phyloP scores from a whole-genome alignment of 1,284 basidiomycete genomes.

The Cystobasidium slooffiae region DNA sequence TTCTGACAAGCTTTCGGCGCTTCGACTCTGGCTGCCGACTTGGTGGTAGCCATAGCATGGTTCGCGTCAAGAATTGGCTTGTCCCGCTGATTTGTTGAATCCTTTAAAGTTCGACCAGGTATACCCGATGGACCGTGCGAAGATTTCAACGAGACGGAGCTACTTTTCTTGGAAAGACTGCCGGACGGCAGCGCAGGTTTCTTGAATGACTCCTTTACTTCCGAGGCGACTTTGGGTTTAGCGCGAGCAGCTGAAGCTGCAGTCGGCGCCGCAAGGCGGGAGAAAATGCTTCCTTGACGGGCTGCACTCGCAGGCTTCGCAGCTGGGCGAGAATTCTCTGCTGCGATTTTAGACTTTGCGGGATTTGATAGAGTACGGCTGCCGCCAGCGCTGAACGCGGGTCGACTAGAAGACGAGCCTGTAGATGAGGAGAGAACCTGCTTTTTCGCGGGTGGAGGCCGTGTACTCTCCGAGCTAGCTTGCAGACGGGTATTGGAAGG shows the following conservation, averaged over 20 bases:
- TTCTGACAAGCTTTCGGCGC: neutral
- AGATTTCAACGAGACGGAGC: neutral
- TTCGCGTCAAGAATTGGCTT: neutral
- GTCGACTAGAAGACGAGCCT: neutral
- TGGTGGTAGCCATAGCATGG: neutral
- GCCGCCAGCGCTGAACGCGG: neutral
- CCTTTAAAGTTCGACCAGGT: neutral
- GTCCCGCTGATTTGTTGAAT: neutral
- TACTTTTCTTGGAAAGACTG: slow-evolving; percentile 7
- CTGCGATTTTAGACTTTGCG: neutral
- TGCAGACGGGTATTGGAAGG: neutral
- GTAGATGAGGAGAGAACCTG: slow-evolving; percentile 28
- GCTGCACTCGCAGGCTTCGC: neutral
- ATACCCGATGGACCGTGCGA: neutral
- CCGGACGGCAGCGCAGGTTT: slow-evolving; percentile 13
- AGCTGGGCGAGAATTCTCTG: neutral
- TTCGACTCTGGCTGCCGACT: neutral
- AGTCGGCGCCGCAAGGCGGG: slow-evolving; percentile 28
- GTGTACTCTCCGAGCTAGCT: neutral
- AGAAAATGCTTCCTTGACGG: slow-evolving; percentile 36
- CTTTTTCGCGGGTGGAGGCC: slow-evolving; percentile 24
- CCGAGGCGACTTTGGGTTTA: neutral
- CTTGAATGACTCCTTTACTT: slow-evolving; percentile 21
- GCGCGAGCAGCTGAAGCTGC: slow-evolving; percentile 31
- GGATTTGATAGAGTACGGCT: neutral